Conservation (phyloP, 176 grass and related monocot genomes). For the Aegilops umbellulata region DNA sequence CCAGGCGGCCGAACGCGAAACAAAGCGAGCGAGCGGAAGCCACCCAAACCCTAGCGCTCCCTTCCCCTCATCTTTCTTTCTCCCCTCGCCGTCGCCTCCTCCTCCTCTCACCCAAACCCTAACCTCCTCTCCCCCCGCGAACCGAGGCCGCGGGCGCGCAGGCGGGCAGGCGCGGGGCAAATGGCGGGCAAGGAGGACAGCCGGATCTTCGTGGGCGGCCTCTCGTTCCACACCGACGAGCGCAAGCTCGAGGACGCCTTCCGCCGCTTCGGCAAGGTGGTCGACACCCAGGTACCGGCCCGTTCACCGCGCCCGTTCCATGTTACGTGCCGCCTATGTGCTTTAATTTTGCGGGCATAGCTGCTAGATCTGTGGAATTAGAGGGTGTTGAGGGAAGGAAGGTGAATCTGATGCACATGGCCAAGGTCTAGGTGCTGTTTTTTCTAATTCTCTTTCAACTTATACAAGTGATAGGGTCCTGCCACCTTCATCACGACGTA, state of each 20-base stretch:
- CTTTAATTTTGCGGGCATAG: too few species aligned
- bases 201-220: constrained; percentile 92
- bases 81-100: not conserved
- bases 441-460: not conserved
- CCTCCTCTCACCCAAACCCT: constrained; percentile 16
- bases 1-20: not conserved
- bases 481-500: not conserved
- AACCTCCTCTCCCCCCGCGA: not conserved
- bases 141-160: not conserved
- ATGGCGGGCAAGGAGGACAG: constrained; percentile 67
- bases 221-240: constrained; percentile 65
- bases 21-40: not conserved
- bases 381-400: not conserved
- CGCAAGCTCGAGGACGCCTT: constrained; percentile 66
- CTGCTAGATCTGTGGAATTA: constrained; percentile 26
- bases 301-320: not conserved
- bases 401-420: constrained; percentile 1
- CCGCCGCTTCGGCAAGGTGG: constrained; percentile 80
- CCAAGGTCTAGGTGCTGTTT: too few species aligned
- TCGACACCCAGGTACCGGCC: constrained; percentile 59
- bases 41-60: constrained; percentile 11
- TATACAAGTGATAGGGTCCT: not conserved
- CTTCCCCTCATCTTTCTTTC: not conserved
- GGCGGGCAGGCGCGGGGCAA: not conserved
- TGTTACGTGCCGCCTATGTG: too few species aligned